Evolutionary conservation across 2,329 filamentous ascomycete genomes (phyloP), one percentile per base, ranked within the genome.

Genomic region (Fusarium sp.): DNA sequence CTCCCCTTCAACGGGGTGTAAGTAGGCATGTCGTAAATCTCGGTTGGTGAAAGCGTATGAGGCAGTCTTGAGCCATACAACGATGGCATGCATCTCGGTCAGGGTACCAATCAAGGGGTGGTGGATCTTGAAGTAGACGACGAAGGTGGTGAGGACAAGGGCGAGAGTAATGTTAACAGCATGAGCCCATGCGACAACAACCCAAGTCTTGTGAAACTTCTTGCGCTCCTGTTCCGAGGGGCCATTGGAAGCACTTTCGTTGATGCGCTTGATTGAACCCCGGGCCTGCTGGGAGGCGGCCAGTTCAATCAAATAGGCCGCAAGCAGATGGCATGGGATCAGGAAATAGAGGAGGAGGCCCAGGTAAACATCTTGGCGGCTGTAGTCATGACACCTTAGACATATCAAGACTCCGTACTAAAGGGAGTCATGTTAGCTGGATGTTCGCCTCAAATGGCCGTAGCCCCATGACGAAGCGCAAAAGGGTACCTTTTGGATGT

Each of bases 11-110:
- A 86, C 84, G 2, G 94, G 93, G 76, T 97, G 93, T 23, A 98
- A 87, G 78, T 94, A 94, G 16, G 95, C 94, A 78, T 97, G 94
- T 41, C 96, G 92, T 36, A 99, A 88, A 78, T 99, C 96, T 70
- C 96, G 91, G 80, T 99, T 99, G 28, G 96, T 98, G 76, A 98
- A 93, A 27, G 95, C 96, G 78, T 98, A 99, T 0, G 95, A 98
- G 70, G 94, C 93, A 34, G 93, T 95, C 84, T 99, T 99, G 75
- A 99, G 88, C 91, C 95, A 98, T 53, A 98, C 95, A 59, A 98
- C 93, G 75, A 98, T 91, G 69, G 95, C 94, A 78, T 99, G 96
- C 65, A 97, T 82, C 81, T 98, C 93, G 69, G 93, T 94, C 51
- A 97, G 83, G 1, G 94, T 97, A 43, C 96, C 96, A 73, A 99